Evolutionary conservation across 1,139 yeast genomes (phyloP).

Genomic region (Sugiyamaella castrensis): DNA sequence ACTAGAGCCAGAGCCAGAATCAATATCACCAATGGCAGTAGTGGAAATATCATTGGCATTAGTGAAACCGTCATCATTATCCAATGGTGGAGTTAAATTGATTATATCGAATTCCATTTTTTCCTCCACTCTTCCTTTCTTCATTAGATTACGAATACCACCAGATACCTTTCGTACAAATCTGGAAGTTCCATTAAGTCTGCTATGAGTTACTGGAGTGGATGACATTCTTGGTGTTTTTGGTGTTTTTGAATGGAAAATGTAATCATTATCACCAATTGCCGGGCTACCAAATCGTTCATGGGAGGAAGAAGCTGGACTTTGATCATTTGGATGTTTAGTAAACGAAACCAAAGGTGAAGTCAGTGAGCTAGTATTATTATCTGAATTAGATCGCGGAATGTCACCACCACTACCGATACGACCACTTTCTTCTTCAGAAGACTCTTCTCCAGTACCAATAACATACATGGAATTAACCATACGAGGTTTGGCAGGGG

Average conservation of each 20-base stretch:
- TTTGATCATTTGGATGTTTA: not conserved
- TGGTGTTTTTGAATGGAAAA: not conserved
- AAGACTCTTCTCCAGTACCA: not conserved
- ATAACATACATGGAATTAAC: slow-evolving; percentile 14
- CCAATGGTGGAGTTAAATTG: slow-evolving; percentile 16
- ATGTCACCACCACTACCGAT: not conserved
- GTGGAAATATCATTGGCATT: not conserved
- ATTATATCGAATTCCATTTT: slow-evolving; percentile 16
- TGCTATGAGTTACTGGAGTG: not conserved
- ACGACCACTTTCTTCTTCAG: not conserved
- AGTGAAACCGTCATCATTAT: not conserved
- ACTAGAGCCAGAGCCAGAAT: not conserved
- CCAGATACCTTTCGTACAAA: slow-evolving; percentile 23
- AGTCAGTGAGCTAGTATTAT: slow-evolving; percentile 5
- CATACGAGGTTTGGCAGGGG: not conserved
- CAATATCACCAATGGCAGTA: not conserved
- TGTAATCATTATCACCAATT: slow-evolving; percentile 1
- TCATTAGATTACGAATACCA: slow-evolving; percentile 19
- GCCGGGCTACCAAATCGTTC: slow-evolving; percentile 1
- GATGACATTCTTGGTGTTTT: not conserved
- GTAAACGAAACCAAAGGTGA: not conserved
- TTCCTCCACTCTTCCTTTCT: slow-evolving; percentile 14
- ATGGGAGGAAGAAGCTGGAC: not conserved
- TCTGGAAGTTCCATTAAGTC: slow-evolving; percentile 11
- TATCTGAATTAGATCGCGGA: slow-evolving; percentile 14